Evolutionary conservation across 352 stramenopile genomes (phyloP), one percentile per base, ranked within the genome.

Genomic region (Globisporangium acanthophoron): DNA sequence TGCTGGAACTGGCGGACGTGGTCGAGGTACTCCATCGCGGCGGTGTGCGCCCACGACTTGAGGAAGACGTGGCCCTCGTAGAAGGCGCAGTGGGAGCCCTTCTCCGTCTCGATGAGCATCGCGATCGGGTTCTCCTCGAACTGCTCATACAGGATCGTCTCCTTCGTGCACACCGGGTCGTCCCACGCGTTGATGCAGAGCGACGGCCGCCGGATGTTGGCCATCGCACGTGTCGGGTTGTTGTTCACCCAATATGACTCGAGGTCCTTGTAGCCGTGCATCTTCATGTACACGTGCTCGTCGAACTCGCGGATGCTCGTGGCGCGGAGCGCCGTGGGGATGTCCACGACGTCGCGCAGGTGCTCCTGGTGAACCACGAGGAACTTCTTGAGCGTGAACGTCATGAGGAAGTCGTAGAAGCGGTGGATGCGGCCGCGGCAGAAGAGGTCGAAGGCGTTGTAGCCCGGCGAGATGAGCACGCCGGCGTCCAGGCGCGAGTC

Each of bases 401-500:
- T 90, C 80, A 93, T 87, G 35, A 93, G 59, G 39, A 84, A 91
- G 59, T 90, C 59, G 67, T 93, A 93, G 20, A 85, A 50, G 1
- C 65, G 75, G 59, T 89, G 64, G 56, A 91, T 88, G 52, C 68
- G 74, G 46, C 78, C 77, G 29, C 62, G 48, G 45, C 76, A 88
- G 59, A 93, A 90, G n/a, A 93, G 64, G 15, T 89, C 80, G 39
- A 87, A 69, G 6, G 78, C 73, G 54, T 89, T 85, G 70, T 93
- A 93, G 0, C 83, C 83, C 1, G 83, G 83, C 3, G 83, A 93
- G 52, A 93, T 79, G 40, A 90, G 58, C 13, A 89, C 81, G 1
- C 74, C 79, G 0, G 80, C 80, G 2, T 65, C 65, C 9, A 93
- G 66, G 2, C 68, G 68, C 21, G 79, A 89, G 2, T 67, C 55